These are phyloP conservation scores for Thinopyrum obtusiflorum DNA, from an alignment of 202 grass and related monocot genomes.

Conservation along the genomic window DNA sequence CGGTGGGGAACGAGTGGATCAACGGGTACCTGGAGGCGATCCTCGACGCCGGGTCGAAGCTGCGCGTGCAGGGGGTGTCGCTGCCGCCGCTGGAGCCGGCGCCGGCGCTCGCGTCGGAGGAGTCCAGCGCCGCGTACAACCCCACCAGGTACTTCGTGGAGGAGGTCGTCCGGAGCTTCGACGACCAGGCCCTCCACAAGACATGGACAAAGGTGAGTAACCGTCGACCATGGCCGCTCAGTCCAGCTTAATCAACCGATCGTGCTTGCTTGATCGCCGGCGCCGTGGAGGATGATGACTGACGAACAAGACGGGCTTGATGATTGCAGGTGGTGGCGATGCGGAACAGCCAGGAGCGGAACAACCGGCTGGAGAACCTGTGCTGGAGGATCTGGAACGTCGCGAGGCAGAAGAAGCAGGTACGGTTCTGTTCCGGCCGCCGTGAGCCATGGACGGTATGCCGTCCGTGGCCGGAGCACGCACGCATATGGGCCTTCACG, in stretches of 20 bases:
- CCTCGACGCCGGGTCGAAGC: slow-evolving; percentile 59
- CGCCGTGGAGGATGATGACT: not conserved
- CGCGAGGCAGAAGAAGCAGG: slow-evolving; percentile 87
- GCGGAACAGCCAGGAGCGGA: slow-evolving; percentile 86
- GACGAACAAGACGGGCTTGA: not conserved
- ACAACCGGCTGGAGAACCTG: slow-evolving; percentile 74
- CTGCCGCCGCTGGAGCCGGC: slow-evolving; percentile 37
- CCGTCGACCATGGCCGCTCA: not conserved
- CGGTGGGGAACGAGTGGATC: slow-evolving; percentile 86
- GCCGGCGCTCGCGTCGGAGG: slow-evolving; percentile 8
- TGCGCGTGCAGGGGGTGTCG: slow-evolving; percentile 23
- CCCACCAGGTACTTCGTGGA: slow-evolving; percentile 92
- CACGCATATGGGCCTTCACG: not conserved
- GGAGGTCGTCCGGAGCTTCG: slow-evolving; percentile 85
- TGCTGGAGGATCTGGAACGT: slow-evolving; percentile 99
- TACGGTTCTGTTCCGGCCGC: not conserved
- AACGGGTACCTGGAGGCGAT: slow-evolving; percentile 99
- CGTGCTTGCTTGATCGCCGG: not conserved
- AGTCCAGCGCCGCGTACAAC: slow-evolving; percentile 39
- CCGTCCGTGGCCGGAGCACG: not conserved
- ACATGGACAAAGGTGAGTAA: slow-evolving; percentile 75
- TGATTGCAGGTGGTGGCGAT: slow-evolving; percentile 68
- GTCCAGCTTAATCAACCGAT: not conserved
- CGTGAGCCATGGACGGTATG: not conserved
- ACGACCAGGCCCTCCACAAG: slow-evolving; percentile 86